Evolutionary conservation across 257 asterid genomes (phyloP), one percentile per base, ranked within the genome.

Genomic region (Solanum gracilifrons): DNA sequence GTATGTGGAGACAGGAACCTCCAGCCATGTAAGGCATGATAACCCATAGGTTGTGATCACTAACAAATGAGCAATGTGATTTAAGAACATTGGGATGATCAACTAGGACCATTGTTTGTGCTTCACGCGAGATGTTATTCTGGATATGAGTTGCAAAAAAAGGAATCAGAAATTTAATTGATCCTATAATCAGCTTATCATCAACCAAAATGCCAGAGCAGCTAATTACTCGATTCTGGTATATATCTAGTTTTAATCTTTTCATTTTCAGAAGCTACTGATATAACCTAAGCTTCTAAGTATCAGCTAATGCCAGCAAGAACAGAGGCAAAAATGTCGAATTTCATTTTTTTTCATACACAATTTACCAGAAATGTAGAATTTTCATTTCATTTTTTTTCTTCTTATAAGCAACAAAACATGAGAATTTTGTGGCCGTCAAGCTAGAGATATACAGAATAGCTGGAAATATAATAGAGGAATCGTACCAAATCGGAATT

Each of bases 1-100:
- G 87, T 84, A 97, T 94, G 93, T 97, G 99, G 35, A 97, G 94
- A 91, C 99, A 97, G 82, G 99, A 97, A 85, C 99, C 99, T 55
- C 99, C 98, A 66, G 97, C 92, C 99, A 96, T 96, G 90, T 90
- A 97, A 88, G 99, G 99, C 99, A 97, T 97, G 85, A 97, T 95
- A 33, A 97, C 98, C 99, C 99, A 97, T 87, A 97, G 89, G 88
- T 92, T 96, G 90, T 97, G 98, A 88, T 93, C 99, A 79, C 92
- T 92, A 77, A 97, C 99, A 82, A 97, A 97, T 43, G 99, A 97
- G 89, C 99, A 97, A 88, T 95, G 97, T 25, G 99, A 95, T 89
- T 96, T 97, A 64, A 97, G 94, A 91, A 97, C 98, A 90, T 94
- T 96, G 82, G 98, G 96, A 89, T 97, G 99, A 88, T 97, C 99